Conservation (phyloP, 2,329 filamentous ascomycete species). For the Claviceps africana region DNA sequence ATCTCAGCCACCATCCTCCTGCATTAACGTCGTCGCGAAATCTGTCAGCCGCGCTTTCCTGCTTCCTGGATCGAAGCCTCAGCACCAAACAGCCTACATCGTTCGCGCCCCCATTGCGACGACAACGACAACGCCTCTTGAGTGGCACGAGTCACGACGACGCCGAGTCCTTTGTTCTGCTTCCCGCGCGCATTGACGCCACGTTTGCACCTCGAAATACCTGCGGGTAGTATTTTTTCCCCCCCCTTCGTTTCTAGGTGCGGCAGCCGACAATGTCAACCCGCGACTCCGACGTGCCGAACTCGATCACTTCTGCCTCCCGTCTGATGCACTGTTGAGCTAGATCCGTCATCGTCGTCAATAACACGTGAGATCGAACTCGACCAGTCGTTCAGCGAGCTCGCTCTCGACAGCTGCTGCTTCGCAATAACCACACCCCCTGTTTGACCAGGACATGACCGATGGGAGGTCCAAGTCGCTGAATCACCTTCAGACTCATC, state of each 20-base stretch:
- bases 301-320: conserved; percentile 7
- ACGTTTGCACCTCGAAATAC: background rate
- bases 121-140: background rate
- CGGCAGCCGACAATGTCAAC: conserved; percentile 13
- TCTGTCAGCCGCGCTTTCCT: background rate
- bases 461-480: background rate
- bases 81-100: background rate
- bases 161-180: conserved; percentile 1
- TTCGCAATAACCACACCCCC: background rate
- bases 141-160: background rate
- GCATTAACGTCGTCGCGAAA: background rate
- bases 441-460: background rate
- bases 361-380: background rate
- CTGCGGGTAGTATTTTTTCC: background rate
- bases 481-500: background rate
- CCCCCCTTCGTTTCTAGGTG: background rate
- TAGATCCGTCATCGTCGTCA: background rate
- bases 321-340: conserved; percentile 6
- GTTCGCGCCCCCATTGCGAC: background rate
- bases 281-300: conserved; percentile 11
- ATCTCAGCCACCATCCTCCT: background rate
- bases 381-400: background rate
- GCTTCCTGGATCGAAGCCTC: background rate
- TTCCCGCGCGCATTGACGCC: conserved; percentile 1
- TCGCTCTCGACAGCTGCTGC: background rate